phyloP scores from a whole-genome alignment of 495 filamentous ascomycete species.

The Penicillium desertorum region DNA sequence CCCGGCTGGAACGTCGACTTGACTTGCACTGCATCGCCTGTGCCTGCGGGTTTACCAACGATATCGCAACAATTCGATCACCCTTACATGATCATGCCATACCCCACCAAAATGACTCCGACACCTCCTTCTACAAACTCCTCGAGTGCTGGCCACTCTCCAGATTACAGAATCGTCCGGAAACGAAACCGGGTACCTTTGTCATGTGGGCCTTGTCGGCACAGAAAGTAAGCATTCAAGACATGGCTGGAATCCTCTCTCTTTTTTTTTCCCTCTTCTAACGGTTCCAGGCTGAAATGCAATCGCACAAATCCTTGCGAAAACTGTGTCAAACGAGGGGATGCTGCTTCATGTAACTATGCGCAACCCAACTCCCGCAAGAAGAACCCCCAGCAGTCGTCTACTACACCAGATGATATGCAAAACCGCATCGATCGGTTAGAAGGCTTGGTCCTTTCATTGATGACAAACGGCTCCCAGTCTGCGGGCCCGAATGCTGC shows the following conservation, averaged over 20 bases:
- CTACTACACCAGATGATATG: constrained; percentile 87
- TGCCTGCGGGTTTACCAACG: too few species aligned
- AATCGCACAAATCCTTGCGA: constrained; percentile 90
- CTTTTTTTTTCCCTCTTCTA: constrained; percentile 27
- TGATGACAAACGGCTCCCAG: constrained; percentile 89
- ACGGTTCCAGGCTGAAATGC: constrained; percentile 75
- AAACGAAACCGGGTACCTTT: constrained; percentile 94
- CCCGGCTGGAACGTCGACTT: neutral
- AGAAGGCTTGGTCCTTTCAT: constrained; percentile 87
- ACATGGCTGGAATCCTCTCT: constrained; percentile 19
- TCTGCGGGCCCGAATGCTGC: constrained; percentile 63
- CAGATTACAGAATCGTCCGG: constrained; percentile 86
- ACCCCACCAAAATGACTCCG: constrained; percentile 61
- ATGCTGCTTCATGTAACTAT: constrained; percentile 84
- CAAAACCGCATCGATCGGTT: constrained; percentile 97
- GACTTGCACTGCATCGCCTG: neutral
- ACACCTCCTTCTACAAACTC: constrained; percentile 87
- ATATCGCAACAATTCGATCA: neutral
- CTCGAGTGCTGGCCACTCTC: constrained; percentile 75
- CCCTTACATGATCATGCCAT: neutral
- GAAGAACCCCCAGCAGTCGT: constrained; percentile 64
- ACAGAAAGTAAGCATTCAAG: constrained; percentile 75
- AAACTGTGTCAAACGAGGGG: constrained; percentile 89
- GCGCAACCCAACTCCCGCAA: constrained; percentile 74
- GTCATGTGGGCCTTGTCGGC: constrained; percentile 89